These are phyloP conservation scores for Yarrowia sp. DNA, from an alignment of 805 yeast genomes.

Conservation along the genomic window DNA sequence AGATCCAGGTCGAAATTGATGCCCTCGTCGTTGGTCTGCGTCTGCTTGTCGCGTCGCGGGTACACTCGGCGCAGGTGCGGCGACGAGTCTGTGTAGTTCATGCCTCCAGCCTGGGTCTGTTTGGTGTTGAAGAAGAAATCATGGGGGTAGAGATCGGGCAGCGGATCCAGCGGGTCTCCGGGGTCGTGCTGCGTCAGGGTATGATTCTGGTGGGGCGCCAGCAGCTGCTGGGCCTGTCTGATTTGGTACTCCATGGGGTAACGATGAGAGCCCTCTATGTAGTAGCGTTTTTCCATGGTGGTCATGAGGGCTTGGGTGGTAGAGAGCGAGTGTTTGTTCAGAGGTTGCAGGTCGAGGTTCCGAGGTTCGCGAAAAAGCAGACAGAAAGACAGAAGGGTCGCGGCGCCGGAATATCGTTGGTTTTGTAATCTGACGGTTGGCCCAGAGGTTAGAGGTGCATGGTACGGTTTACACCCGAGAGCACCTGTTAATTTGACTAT, in stretches of 20 bases:
- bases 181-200: constrained; percentile 33
- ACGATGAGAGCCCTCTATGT: constrained; percentile 33
- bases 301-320: constrained; percentile 7
- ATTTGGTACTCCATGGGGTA: constrained; percentile 39
- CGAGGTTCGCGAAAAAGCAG: too few relatives aligned
- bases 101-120: constrained; percentile 21
- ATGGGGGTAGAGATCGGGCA: constrained; percentile 33
- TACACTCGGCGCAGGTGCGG: constrained; percentile 26
- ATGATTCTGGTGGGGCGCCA: constrained; percentile 37
- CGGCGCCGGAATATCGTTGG: constrained; percentile 12
- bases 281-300: constrained; percentile 36
- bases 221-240: constrained; percentile 35
- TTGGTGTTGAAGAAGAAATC: constrained; percentile 37
- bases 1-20: constrained; percentile 38
- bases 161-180: constrained; percentile 31
- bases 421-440: constrained; percentile 15
- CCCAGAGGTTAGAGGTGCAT: constrained; percentile 14
- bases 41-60: constrained; percentile 38
- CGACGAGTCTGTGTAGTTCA: constrained; percentile 38
- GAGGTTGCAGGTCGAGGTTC: neutral
- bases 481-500: constrained; percentile 22
- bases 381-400: neutral
- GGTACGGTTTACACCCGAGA: constrained; percentile 15
- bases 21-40: constrained; percentile 38
- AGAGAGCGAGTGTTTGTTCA: neutral